A percentile compares a stretch with the other conserved stretches of the same genome.
Conservation (phyloP, 2,329 filamentous ascomycete species). For the Torrubiellomyces zombiae region DNA sequence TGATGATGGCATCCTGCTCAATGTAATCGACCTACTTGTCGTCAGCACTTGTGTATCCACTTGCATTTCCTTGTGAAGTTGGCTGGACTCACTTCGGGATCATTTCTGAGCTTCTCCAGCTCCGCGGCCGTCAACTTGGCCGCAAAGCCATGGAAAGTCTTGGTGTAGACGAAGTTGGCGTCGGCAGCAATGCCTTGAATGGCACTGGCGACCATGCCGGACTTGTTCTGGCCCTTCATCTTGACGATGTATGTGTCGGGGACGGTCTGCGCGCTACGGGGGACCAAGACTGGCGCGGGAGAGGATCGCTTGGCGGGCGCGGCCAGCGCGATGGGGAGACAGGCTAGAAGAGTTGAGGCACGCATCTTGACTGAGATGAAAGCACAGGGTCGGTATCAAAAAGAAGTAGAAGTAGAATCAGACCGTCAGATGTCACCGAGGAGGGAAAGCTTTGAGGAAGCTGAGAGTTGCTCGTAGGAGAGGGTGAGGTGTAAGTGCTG, state of each 20-base stretch:
- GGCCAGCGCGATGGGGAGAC: constrained; percentile 15
- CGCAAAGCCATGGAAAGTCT: constrained; percentile 13
- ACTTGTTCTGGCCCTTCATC: constrained; percentile 12
- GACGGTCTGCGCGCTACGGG: constrained; percentile 14
- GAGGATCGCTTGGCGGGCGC: constrained; percentile 14
- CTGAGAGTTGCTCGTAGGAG: background rate
- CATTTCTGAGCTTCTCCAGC: constrained; percentile 10
- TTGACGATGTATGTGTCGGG: constrained; percentile 22
- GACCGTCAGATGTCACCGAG: too few species aligned
- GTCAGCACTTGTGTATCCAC: background rate
- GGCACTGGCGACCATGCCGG: constrained; percentile 9
- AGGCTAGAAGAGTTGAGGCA: constrained; percentile 15
- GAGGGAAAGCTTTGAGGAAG: too few species aligned
- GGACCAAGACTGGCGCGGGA: constrained; percentile 17
- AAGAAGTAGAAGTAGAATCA: background rate
- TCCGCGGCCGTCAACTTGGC: constrained; percentile 10
- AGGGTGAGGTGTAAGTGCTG: background rate
- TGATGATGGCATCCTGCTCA: constrained; percentile 22
- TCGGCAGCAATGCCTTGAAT: constrained; percentile 13
- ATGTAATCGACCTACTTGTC: constrained; percentile 15
- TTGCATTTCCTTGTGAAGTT: background rate
- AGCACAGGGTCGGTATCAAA: too few species aligned
- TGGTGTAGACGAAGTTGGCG: constrained; percentile 15
- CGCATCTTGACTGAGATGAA: constrained; percentile 12
- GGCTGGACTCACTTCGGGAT: constrained; percentile 11